A percentile compares a stretch with the other conserved stretches of the same genome.
Evolutionary conservation across 768 basidiomycete genomes (phyloP).

Genomic region (Clitopilus hobsonii): DNA sequence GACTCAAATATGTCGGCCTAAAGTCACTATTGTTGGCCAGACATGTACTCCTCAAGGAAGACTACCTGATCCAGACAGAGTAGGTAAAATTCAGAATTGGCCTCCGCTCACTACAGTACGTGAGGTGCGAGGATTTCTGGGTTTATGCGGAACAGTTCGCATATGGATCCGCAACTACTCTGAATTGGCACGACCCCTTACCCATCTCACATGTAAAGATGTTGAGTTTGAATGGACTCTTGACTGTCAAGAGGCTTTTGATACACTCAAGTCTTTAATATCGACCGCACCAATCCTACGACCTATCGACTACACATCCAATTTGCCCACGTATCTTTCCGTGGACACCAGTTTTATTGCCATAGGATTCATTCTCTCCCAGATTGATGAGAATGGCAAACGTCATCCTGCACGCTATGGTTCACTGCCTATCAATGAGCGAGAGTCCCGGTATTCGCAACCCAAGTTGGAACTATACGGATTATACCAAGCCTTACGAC

Average conservation of each 20-base stretch:
- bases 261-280: slow-evolving; percentile 9
- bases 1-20: slow-evolving; percentile 8
- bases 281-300: slow-evolving; percentile 12
- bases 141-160: slow-evolving; percentile 6
- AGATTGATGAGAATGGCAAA: background rate
- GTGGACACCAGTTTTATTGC: background rate
- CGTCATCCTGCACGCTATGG: background rate
- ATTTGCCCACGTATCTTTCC: background rate
- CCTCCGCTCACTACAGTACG: slow-evolving; percentile 6
- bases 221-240: slow-evolving; percentile 17
- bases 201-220: slow-evolving; percentile 10
- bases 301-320: slow-evolving; percentile 23
- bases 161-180: slow-evolving; percentile 20
- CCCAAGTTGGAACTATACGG: slow-evolving; percentile 25
- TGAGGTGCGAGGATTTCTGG: slow-evolving; percentile 16
- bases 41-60: slow-evolving; percentile 27
- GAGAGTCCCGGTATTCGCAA: slow-evolving; percentile 7
- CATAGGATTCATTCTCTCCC: background rate
- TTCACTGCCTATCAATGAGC: background rate
- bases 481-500: slow-evolving; percentile 16
- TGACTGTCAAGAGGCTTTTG: slow-evolving; percentile 13
- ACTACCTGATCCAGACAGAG: slow-evolving; percentile 15
- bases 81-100: slow-evolving; percentile 20
- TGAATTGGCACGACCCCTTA: slow-evolving; percentile 2
- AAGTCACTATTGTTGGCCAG: slow-evolving; percentile 27